Evolutionary conservation across 139 green algal species (phyloP), one percentile per base, ranked within the genome.

Genomic region (Tetradesmus obliquus): DNA sequence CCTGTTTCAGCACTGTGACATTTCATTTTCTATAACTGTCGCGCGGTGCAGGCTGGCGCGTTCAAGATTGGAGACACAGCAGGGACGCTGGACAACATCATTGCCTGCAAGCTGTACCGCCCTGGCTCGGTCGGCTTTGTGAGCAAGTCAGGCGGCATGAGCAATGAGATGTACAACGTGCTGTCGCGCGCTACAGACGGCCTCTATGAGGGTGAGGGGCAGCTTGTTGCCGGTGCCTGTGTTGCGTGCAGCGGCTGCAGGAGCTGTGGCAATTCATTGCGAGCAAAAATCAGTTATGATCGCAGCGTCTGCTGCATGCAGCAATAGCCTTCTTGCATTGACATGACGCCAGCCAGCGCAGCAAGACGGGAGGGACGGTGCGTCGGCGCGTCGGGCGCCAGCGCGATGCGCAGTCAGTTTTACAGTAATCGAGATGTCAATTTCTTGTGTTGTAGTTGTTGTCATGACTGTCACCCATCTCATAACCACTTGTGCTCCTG

Each of bases 91-190:
- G 97, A 99, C 88, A 99, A 99, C 96, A 99, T 99, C 84, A 94
- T 99, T 53, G 93, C 95, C 22, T 99, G 97, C 97, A 98, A 97
- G 93, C 95, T 99, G 87, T 96, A 99, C 93, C 93, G 97, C 32
- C 97, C 97, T 13, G 97, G 97, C 74, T 97, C 91, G 69, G 97
- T 99, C 17, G 98, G 98, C 55, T 99, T 99, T 86, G 98, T 99
- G 8, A 97, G 93, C 92, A 99, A 99, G 94, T 96, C 88, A 15
- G 98, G 98, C 15, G 98, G 98, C 93, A 99, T 99, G 98, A 97
- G 92, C 84, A 99, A 99, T 89, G 98, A 99, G 92, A 96, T 99
- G 95, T 99, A 99, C 96, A 99, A 99, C 85, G 96, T 99, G 79
- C 89, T 99, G 55, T 94, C 98, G 3, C 92, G 98, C 5, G 95